A percentile compares a stretch with the other conserved stretches of the same genome.
phyloP scores from a whole-genome alignment of 306 rosid species.

The Parietaria judaica region DNA sequence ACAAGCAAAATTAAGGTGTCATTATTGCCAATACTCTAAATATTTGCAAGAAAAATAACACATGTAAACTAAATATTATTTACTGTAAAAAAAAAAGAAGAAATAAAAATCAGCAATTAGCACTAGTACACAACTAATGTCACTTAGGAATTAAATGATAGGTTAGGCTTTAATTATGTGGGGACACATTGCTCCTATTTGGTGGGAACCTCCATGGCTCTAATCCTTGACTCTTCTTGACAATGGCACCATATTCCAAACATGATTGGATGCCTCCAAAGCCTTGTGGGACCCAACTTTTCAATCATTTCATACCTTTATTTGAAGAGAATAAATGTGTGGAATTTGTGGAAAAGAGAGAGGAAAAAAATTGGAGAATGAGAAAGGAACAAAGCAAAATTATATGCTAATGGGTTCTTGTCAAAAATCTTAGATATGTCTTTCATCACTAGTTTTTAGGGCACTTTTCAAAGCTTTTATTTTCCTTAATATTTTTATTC shows the following conservation, averaged over 20 bases:
- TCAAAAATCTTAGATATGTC: conserved; percentile 81
- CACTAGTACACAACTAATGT: not conserved
- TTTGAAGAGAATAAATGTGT: conserved; percentile 67
- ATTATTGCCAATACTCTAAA: no score
- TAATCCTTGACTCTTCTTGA: conserved; percentile 36
- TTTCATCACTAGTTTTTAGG: conserved; percentile 56
- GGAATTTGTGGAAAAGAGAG: conserved; percentile 59
- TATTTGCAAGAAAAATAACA: not conserved
- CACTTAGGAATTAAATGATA: conserved; percentile 12
- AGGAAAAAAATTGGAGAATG: conserved; percentile 47
- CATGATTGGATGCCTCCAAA: conserved; percentile 43
- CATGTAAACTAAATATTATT: not conserved
- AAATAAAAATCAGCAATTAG: not conserved
- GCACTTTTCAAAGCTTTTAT: conserved; percentile 15
- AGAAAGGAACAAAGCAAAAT: conserved; percentile 66
- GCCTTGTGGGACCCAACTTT: conserved; percentile 42
- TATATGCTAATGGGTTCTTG: conserved; percentile 74
- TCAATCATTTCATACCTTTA: conserved; percentile 50
- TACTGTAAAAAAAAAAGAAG: not conserved
- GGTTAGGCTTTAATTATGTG: conserved; percentile 4
- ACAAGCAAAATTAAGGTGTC: no score
- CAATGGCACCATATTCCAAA: conserved; percentile 38
- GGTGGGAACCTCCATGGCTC: conserved; percentile 39
- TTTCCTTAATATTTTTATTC: conserved; percentile 30
- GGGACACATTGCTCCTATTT: conserved; percentile 30